Base-by-base conservation (phyloP, 1,284 basidiomycete genomes). In the Psilocybe mexicana region DNA sequence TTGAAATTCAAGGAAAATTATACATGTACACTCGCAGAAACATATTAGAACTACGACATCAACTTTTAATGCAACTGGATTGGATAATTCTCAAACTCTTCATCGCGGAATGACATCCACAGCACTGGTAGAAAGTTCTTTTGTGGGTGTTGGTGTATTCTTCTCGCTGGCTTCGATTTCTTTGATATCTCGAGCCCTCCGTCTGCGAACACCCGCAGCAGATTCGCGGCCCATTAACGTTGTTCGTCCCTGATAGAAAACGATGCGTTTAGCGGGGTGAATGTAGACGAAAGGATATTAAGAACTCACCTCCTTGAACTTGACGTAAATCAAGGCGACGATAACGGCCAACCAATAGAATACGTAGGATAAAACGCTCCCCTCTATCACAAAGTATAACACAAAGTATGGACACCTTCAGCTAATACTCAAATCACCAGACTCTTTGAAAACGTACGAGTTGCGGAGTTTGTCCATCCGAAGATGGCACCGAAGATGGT, bases 311-410 rank as follows among this genome's bases (percentile, higher is more conserved):
- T 88, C 87, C 52, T 66, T 77, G 65, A 73, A 93, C 73, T 93
- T 93, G 80, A 92, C 79, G 68, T 79, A 81, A 59, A 90, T 67
- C 51, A 95, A 78, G 3, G 76, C 75, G 35, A 68, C 76, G 43
- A 90, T 84, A 62, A 88, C 86, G 10, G 83, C 79, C 55, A 94
- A 63, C 92, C 91, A 94, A 76, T 92, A 93, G 69, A 90, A 86
- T 43, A 90, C 82, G 68, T 93, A 94, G 1, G 83, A 74, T 6
- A 93, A 73, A 36, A 93, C 80, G 1, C 85, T 81, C 11, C 90
- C 91, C 60, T 90, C 83, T 77, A 48, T 18, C 18, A 18, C 18
- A 18, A 18, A 18, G 18, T 18, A 23, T 4, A 33, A 33, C 30
- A 33, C 30, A 33, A 8, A 33, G 30, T 18, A 18, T 18, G 18